Conservation (phyloP, 306 rosid genomes). For the Cicer judaicum region DNA sequence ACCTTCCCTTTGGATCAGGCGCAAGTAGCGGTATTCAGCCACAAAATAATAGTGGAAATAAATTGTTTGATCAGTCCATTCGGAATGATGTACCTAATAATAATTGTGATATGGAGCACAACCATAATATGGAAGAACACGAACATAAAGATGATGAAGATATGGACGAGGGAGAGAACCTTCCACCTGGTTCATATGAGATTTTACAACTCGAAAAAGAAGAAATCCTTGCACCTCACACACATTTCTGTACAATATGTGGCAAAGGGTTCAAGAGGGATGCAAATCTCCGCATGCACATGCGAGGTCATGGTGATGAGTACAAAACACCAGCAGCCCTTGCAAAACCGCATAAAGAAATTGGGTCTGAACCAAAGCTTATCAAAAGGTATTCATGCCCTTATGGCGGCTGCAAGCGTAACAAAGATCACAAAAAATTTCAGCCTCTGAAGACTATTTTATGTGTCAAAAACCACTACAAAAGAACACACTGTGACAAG, state of each 20-base stretch:
- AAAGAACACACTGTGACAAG: constrained; percentile 99
- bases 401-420: constrained; percentile 89
- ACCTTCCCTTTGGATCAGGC: constrained; percentile 54
- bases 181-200: constrained; percentile 92
- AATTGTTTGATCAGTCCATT: constrained; percentile 58
- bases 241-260: constrained; percentile 95
- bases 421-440: constrained; percentile 91
- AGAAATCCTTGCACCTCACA: constrained; percentile 98
- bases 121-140: constrained; percentile 67
- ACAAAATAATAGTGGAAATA: constrained; percentile 52
- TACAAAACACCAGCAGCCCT: constrained; percentile 98
- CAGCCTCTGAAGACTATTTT: constrained; percentile 94
- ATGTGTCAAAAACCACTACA: constrained; percentile 98
- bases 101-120: constrained; percentile 59
- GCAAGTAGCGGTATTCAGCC: constrained; percentile 44
- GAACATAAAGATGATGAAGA: constrained; percentile 94
- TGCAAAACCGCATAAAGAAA: constrained; percentile 84
- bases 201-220: constrained; percentile 92
- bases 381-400: constrained; percentile 98
- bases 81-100: constrained; percentile 52
- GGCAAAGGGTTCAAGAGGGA: constrained; percentile 99
- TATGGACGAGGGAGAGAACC: constrained; percentile 87
- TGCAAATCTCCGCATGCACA: constrained; percentile 97
- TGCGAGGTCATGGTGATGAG: constrained; percentile 98
- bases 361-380: constrained; percentile 65